A percentile compares a stretch with the other conserved stretches of the same genome.
Conservation (phyloP, 1,284 basidiomycete species). For the Fistulinella cinereoalba region DNA sequence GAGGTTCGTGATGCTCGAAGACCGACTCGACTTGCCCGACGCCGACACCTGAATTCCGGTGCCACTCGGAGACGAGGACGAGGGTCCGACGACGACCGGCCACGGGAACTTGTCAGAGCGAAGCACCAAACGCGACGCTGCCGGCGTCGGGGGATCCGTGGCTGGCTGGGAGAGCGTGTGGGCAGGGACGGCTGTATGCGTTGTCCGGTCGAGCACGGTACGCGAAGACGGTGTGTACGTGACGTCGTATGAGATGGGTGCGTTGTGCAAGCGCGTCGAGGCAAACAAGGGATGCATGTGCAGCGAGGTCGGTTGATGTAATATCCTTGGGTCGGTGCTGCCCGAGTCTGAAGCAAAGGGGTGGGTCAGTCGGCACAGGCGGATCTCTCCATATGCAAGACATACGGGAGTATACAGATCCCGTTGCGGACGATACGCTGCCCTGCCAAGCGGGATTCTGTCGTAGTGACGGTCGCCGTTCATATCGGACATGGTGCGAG, state of each 20-base stretch:
- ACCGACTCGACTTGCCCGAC: constrained; percentile 33
- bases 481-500: constrained; percentile 30
- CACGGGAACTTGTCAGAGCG: constrained; percentile 60
- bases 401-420: constrained; percentile 31
- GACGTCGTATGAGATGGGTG: constrained; percentile 62
- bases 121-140: constrained; percentile 50
- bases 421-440: constrained; percentile 35
- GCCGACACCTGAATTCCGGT: constrained; percentile 30
- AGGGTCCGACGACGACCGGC: constrained; percentile 48
- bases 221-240: constrained; percentile 54
- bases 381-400: constrained; percentile 9
- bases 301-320: constrained; percentile 37
- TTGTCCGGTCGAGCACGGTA: constrained; percentile 55
- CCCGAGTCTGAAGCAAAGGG: constrained; percentile 16
- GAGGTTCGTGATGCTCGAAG: constrained; percentile 51
- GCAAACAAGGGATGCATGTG: constrained; percentile 65
- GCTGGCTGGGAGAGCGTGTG: constrained; percentile 60
- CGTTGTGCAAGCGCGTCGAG: constrained; percentile 48
- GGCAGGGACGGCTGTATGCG: constrained; percentile 52
- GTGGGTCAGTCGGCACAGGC: constrained; percentile 10
- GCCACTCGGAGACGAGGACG: constrained; percentile 22
- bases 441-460: constrained; percentile 45
- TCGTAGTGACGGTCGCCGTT: constrained; percentile 40
- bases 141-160: constrained; percentile 52
- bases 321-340: constrained; percentile 22